Base-by-base conservation (phyloP, 1,284 basidiomycete genomes). In the Phellinidium pouzarii region DNA sequence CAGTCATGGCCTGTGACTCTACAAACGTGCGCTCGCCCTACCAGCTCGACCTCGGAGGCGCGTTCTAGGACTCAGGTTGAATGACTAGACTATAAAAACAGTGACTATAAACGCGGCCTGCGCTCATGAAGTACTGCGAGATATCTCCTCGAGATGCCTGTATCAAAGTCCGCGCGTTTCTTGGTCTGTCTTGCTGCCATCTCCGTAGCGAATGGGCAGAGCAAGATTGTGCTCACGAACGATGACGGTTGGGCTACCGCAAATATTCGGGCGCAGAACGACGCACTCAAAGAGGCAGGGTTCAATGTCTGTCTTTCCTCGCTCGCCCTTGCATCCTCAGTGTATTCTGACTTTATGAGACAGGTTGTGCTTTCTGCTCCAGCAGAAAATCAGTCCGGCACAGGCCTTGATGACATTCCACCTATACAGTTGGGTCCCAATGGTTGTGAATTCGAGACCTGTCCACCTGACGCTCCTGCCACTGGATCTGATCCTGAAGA, bases 191-290 rank as follows among this genome's bases (percentile, higher is more conserved):
- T 42, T 6, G 23, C 27, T 20, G 37, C 27, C 19, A n/a, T 41
- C 17, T 20, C 27, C 31, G 19, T 41, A 6, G 44, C 46, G 2
- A 49, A 40, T 8, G 38, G 23, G 20, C 47, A 53, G 26, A 47
- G 43, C 19, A 57, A 57, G 25, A 42, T 57, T 40, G 55, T 77
- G 14, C 59, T 73, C 17, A 71, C 71, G 22, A 76, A 77, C 52
- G 75, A 76, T 55, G 75, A 77, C 58, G 75, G 76, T 7, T 79
- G 76, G 76, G 76, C 76, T 1, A 69, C 70, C 3, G 75, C 76
- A 5, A 72, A 74, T 56, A 70, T 78, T 52, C 70, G 75, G 37
- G 72, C 72, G 3, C 69, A 75, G 51, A 71, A 69, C 52, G 59
- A 64, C 17, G 70, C 73, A 0, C 63, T 78, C 38, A 62, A 64